A percentile compares a stretch with the other conserved stretches of the same genome.
These are phyloP conservation scores for Chytriomyces hyalinus DNA, from an alignment of 192 early-diverging fungal genomes.

Conservation along the genomic window DNA sequence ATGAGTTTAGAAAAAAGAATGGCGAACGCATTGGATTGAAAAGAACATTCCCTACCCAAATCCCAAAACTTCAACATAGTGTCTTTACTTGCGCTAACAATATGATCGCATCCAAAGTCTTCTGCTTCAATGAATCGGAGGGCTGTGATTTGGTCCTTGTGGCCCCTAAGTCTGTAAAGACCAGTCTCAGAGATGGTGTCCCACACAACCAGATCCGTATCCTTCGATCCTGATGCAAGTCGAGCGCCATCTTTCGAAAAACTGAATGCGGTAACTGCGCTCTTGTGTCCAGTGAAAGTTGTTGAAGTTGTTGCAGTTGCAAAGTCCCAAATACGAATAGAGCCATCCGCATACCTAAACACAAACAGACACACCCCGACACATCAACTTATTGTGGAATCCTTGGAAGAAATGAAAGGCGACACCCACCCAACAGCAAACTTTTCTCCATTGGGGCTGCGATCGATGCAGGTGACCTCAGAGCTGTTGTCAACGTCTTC, in stretches of 20 bases:
- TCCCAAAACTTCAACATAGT: slow-evolving; percentile 97
- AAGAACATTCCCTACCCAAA: slow-evolving; percentile 49
- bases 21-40: background rate
- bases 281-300: slow-evolving; percentile 90
- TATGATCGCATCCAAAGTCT: slow-evolving; percentile 51
- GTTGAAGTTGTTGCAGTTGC: slow-evolving; percentile 47
- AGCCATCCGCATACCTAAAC: slow-evolving; percentile 82
- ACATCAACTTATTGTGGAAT: background rate
- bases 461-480: slow-evolving; percentile 80
- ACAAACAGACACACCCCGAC: no score
- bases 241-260: slow-evolving; percentile 82
- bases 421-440: slow-evolving; percentile 84
- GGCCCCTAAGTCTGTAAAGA: slow-evolving; percentile 85
- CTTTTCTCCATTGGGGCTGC: slow-evolving; percentile 67
- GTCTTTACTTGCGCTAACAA: slow-evolving; percentile 93
- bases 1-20: background rate
- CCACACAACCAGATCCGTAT: slow-evolving; percentile 96
- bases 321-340: slow-evolving; percentile 87
- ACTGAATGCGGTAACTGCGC: slow-evolving; percentile 79
- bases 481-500: slow-evolving; percentile 79
- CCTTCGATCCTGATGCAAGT: slow-evolving; percentile 88
- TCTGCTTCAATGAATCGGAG: slow-evolving; percentile 64
- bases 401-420: background rate
- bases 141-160: slow-evolving; percentile 92
- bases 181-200: slow-evolving; percentile 91